A percentile compares a stretch with the other conserved stretches of the same genome.
Evolutionary conservation across 129 eudicot species (phyloP).

Genomic region (Chrysanthemum seticuspe): DNA sequence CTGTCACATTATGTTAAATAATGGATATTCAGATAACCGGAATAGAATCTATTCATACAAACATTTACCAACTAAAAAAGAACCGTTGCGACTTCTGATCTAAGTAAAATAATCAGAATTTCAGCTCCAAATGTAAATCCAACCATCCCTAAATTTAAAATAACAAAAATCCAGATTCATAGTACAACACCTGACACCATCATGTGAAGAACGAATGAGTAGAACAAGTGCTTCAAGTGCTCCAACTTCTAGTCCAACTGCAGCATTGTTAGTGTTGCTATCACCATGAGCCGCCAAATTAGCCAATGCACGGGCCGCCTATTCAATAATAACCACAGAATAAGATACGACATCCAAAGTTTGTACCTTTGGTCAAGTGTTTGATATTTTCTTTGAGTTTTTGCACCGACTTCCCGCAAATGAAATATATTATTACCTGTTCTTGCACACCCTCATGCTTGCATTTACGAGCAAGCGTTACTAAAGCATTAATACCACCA

Average conservation of each 20-base stretch:
- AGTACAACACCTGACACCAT: constrained; percentile 79
- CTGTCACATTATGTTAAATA: neutral
- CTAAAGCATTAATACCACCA: constrained; percentile 95
- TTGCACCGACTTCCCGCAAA: neutral
- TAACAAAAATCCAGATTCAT: neutral
- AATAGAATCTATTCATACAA: neutral
- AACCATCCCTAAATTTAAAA: neutral
- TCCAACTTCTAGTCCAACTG: constrained; percentile 94
- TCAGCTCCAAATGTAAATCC: neutral
- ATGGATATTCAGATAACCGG: neutral
- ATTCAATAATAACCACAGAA: constrained; percentile 29
- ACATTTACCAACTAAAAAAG: neutral
- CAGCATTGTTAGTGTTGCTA: constrained; percentile 88
- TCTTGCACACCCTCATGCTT: constrained; percentile 95
- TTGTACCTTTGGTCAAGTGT: constrained; percentile 11
- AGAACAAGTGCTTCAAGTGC: constrained; percentile 95
- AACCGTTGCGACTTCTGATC: neutral
- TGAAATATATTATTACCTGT: constrained; percentile 51
- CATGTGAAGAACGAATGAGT: constrained; percentile 84
- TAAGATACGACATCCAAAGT: constrained; percentile 7
- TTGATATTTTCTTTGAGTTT: constrained; percentile 13
- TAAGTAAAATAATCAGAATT: neutral
- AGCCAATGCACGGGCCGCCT: constrained; percentile 99
- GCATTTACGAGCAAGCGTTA: constrained; percentile 80
- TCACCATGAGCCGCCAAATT: constrained; percentile 99